Conservation (phyloP, 2,329 filamentous ascomycete species). For the Kalmusia sp. region DNA sequence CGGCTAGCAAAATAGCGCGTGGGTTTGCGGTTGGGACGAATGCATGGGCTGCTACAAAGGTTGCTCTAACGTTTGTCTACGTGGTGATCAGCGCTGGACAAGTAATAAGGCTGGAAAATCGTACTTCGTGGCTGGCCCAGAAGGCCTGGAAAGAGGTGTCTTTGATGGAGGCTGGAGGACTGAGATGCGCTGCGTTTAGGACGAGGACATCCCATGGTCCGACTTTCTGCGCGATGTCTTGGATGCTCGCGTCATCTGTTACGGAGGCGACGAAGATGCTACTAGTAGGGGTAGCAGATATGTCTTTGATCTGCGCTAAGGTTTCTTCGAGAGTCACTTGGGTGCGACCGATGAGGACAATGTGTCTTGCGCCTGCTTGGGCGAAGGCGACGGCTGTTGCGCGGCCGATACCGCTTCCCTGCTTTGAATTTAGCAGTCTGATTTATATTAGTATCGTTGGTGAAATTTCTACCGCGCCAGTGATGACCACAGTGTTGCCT, state of each 20-base stretch:
- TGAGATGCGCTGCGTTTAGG: constrained; percentile 23
- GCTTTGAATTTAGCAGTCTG: neutral
- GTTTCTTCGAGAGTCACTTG: constrained; percentile 21
- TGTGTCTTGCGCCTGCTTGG: constrained; percentile 49
- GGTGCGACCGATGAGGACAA: constrained; percentile 53
- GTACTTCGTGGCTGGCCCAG: constrained; percentile 28
- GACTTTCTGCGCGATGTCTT: constrained; percentile 19
- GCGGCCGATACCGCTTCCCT: constrained; percentile 54
- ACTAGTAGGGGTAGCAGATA: neutral
- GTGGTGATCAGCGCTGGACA: neutral
- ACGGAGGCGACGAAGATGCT: constrained; percentile 15
- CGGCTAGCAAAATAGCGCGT: neutral
- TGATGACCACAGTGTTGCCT: constrained; percentile 29
- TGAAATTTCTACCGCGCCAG: too few species aligned
- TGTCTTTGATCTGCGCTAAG: neutral
- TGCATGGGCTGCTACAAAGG: constrained; percentile 17
- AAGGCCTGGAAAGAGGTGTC: constrained; percentile 19
- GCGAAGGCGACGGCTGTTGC: constrained; percentile 53
- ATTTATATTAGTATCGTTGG: neutral
- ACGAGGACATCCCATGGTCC: constrained; percentile 29
- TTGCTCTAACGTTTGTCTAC: constrained; percentile 25
- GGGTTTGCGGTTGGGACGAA: constrained; percentile 24
- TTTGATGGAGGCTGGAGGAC: constrained; percentile 11
- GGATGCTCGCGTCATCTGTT: constrained; percentile 16
- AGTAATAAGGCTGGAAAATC: neutral